Base-by-base conservation (phyloP, 371 early-diverging fungal species). In the Rhizomucor pusillus region DNA sequence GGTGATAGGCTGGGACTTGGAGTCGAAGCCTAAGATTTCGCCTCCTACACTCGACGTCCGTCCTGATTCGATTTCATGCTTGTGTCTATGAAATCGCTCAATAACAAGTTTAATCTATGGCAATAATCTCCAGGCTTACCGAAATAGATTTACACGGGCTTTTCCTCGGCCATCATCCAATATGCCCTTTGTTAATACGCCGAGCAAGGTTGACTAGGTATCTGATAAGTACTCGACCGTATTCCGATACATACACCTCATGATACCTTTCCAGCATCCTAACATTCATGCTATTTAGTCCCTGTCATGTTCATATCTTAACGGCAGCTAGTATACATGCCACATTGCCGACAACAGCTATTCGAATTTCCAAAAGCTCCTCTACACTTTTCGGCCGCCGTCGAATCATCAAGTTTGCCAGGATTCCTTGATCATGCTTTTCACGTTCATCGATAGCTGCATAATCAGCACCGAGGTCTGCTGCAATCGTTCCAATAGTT, bases 101-200 rank as follows among this genome's bases (percentile, higher is more conserved):
- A 25, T 29, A 29, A 22, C 29, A 49, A 24, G 19, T 51, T 29
- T 35, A 41, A 10, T 14, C 10, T 13, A 52, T 2, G 44, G 11
- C 37, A 13, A 43, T 12, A 41, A 40, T 9, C 14, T 37, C 37
- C 37, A 14, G 19, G 49, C 56, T 37, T 65, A 77, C 78, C 84
- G 68, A 65, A 95, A 94, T 23, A 96, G 73, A 51, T 90, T 91
- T 24, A 92, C 79, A 20, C 97, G 87, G 5, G 94, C 94, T 52
- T 87, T 91, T 39, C 97, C 96, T 39, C 96, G 84, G 16, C 96
- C 96, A 69, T 96, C 95, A 69, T 96, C 96, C 46, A 94, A 75
- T 1, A 84, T 80, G 37, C 91, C 90, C 61, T 90, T 91, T 11
- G 95, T 94, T 50, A 96, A 63, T 5, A 94, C 94, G 29, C 96